Percentiles rank a stretch among this genome's conserved stretches.
phyloP scores from a whole-genome alignment of 2,329 filamentous ascomycete genomes.

The Colletotrichum australisinense region DNA sequence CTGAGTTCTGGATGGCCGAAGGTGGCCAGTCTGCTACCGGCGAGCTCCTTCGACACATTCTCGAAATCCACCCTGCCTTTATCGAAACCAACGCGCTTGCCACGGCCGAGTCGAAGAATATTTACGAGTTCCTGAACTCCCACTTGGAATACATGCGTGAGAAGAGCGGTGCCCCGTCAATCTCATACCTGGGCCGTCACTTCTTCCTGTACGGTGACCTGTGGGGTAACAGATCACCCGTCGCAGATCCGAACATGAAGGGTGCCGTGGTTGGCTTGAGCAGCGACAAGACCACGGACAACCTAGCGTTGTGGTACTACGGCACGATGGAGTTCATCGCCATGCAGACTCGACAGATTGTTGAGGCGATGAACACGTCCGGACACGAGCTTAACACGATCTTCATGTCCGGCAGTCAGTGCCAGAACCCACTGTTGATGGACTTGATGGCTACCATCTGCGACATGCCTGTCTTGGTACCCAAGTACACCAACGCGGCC shows the following conservation, averaged over 20 bases:
- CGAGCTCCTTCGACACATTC: slow-evolving; percentile 91
- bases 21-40: slow-evolving; percentile 97
- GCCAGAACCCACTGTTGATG: slow-evolving; percentile 95
- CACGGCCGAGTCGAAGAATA: slow-evolving; percentile 84
- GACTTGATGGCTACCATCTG: slow-evolving; percentile 90
- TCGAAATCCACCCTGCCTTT: slow-evolving; percentile 94
- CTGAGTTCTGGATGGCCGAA: slow-evolving; percentile 96
- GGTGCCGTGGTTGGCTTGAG: slow-evolving; percentile 89
- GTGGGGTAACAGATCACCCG: slow-evolving; percentile 94
- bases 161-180: slow-evolving; percentile 75
- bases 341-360: slow-evolving; percentile 94
- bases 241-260: slow-evolving; percentile 93
- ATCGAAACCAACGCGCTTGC: slow-evolving; percentile 82
- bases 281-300: slow-evolving; percentile 87
- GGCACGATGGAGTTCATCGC: slow-evolving; percentile 98
- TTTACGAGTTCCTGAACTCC: slow-evolving; percentile 94
- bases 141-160: slow-evolving; percentile 83
- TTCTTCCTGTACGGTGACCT: slow-evolving; percentile 99
- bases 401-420: slow-evolving; percentile 99
- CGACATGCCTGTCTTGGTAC: slow-evolving; percentile 92
- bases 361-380: slow-evolving; percentile 91
- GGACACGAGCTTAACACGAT: slow-evolving; percentile 92
- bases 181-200: slow-evolving; percentile 90
- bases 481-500: slow-evolving; percentile 92
- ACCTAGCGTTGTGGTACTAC: slow-evolving; percentile 92